These are phyloP conservation scores for Arthroderma uncinatum DNA, from an alignment of 2,329 filamentous ascomycete genomes.

Conservation along the genomic window DNA sequence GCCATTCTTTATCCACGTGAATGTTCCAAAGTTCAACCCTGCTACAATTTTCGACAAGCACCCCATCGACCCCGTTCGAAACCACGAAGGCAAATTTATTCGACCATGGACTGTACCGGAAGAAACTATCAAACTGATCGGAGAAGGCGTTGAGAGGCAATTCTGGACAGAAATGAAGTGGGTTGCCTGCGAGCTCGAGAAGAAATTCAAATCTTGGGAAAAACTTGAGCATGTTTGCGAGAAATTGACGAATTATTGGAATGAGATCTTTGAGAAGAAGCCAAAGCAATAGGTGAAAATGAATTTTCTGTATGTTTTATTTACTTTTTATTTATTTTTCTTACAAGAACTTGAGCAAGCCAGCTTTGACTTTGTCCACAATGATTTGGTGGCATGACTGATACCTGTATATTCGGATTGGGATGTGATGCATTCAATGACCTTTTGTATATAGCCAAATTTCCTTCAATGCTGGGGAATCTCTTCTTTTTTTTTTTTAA, in stretches of 20 bases:
- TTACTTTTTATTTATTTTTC: not conserved
- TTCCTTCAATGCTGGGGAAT: not conserved
- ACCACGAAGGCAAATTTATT: conserved; percentile 25
- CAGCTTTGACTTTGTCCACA: not conserved
- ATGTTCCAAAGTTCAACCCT: conserved; percentile 33
- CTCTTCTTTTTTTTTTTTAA: not conserved
- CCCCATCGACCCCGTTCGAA: conserved; percentile 22
- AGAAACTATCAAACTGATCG: conserved; percentile 23
- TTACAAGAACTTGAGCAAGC: not conserved
- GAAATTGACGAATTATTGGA: conserved; percentile 26
- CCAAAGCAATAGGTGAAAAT: not conserved
- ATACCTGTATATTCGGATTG: not conserved
- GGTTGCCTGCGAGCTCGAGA: conserved; percentile 30
- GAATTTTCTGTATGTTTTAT: not conserved
- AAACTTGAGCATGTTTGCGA: conserved; percentile 25
- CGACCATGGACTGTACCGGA: conserved; percentile 25
- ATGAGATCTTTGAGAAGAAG: conserved; percentile 22
- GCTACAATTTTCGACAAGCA: conserved; percentile 26
- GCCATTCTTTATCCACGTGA: conserved; percentile 33
- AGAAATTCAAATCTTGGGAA: conserved; percentile 25
- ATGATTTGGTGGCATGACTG: not conserved
- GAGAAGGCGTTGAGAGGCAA: conserved; percentile 27
- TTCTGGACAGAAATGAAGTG: conserved; percentile 32
- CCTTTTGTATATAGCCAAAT: not conserved
- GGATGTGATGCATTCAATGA: not conserved